Evolutionary conservation across 495 filamentous ascomycete genomes (phyloP).

Genomic region (Penicillium bialowiezense): DNA sequence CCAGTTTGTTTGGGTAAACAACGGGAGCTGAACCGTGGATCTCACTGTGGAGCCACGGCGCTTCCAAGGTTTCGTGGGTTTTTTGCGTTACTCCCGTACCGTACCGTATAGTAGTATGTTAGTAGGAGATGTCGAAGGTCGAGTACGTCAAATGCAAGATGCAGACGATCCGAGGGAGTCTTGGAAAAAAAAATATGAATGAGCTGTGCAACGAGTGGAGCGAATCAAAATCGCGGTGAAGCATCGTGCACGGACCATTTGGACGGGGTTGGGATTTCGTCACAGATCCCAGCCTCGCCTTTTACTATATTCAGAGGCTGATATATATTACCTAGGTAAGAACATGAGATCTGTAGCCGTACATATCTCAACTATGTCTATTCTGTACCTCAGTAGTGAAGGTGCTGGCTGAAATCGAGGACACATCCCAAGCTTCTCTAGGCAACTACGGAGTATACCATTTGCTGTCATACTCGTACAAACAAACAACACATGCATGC

Average conservation of each 20-base stretch:
- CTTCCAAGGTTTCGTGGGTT: background rate
- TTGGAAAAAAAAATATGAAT: slow-evolving; percentile 15
- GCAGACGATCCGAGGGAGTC: slow-evolving; percentile 4
- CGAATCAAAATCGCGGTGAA: slow-evolving; percentile 42
- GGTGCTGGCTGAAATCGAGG: no score
- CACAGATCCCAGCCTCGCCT: slow-evolving; percentile 4
- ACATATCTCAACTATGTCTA: no score
- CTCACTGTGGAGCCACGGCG: slow-evolving; percentile 4
- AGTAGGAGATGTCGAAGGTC: background rate
- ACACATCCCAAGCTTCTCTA: no score
- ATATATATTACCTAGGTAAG: no score
- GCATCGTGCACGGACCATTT: slow-evolving; percentile 34
- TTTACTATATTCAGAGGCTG: no score
- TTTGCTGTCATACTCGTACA: no score
- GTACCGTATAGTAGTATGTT: no score
- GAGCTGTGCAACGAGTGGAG: slow-evolving; percentile 15
- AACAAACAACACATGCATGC: no score
- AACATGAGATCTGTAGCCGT: no score
- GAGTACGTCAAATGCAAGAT: background rate
- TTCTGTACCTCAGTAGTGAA: no score
- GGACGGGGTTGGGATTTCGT: slow-evolving; percentile 21
- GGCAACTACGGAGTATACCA: no score
- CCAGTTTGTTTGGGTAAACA: slow-evolving; percentile 32
- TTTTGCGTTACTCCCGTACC: no score
- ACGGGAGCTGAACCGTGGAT: slow-evolving; percentile 44